These are phyloP conservation scores for Phaeophleospora eucalypticola DNA, from an alignment of 2,329 filamentous ascomycete species.

Conservation along the genomic window DNA sequence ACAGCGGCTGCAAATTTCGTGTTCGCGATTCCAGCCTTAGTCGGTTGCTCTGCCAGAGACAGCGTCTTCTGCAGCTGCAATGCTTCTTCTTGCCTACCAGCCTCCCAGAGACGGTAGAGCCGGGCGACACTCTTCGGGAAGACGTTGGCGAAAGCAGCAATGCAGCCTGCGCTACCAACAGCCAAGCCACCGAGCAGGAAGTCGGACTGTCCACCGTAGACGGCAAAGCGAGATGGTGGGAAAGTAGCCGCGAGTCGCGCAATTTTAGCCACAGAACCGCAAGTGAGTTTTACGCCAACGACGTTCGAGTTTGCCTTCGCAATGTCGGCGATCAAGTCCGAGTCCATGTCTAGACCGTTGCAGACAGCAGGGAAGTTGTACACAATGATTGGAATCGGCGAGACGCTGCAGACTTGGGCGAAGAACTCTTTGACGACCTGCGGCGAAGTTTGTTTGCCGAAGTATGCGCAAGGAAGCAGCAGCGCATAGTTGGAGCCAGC, in stretches of 20 bases:
- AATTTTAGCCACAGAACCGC: slow-evolving; percentile 59
- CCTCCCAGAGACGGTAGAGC: slow-evolving; percentile 59
- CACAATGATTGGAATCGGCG: slow-evolving; percentile 49
- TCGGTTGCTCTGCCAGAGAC: slow-evolving; percentile 61
- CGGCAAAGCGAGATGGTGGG: slow-evolving; percentile 54
- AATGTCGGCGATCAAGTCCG: slow-evolving; percentile 55
- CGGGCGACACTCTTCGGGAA: slow-evolving; percentile 54
- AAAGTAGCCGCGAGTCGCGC: slow-evolving; percentile 53
- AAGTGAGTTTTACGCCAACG: slow-evolving; percentile 64
- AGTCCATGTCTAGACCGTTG: slow-evolving; percentile 63
- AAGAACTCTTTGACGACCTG: slow-evolving; percentile 42
- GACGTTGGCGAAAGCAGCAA: slow-evolving; percentile 52
- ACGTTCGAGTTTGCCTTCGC: slow-evolving; percentile 52
- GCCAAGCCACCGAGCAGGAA: slow-evolving; percentile 54
- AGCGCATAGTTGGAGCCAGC: slow-evolving; percentile 61
- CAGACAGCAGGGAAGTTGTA: slow-evolving; percentile 70
- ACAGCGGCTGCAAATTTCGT: slow-evolving; percentile 65
- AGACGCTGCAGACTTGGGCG: slow-evolving; percentile 52
- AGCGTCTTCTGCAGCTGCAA: slow-evolving; percentile 58
- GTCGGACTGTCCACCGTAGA: slow-evolving; percentile 65
- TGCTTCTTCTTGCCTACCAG: slow-evolving; percentile 56
- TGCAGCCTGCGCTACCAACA: slow-evolving; percentile 48
- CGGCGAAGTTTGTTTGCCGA: slow-evolving; percentile 41
- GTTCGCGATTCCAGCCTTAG: slow-evolving; percentile 62
- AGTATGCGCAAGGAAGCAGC: slow-evolving; percentile 44